Conservation (phyloP, 179 eudicot genomes). For the Beta lomatogona region DNA sequence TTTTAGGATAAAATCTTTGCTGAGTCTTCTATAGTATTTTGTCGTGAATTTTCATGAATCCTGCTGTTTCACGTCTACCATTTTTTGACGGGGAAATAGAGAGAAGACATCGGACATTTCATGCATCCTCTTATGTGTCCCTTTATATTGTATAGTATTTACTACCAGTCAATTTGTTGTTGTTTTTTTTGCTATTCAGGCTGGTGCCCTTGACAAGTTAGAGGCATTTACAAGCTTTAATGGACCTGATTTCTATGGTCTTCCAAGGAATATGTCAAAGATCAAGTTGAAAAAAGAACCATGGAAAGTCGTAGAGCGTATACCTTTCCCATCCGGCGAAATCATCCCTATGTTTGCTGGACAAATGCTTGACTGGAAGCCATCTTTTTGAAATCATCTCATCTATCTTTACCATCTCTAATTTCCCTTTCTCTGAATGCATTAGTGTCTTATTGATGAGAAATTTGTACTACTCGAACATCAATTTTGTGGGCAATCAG, state of each 20-base stretch:
- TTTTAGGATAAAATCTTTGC: too few relatives aligned
- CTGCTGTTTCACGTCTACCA: too few relatives aligned
- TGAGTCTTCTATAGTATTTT: too few relatives aligned
- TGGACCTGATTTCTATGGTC: conserved; percentile 94
- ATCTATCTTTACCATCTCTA: not conserved
- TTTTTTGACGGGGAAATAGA: too few relatives aligned
- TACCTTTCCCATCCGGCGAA: conserved; percentile 54
- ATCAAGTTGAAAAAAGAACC: conserved; percentile 61
- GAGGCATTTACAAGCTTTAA: conserved; percentile 96
- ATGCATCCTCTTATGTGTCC: too few relatives aligned
- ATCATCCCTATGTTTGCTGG: conserved; percentile 89
- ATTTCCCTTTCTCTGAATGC: not conserved
- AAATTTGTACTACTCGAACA: too few relatives aligned
- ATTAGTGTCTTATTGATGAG: too few relatives aligned
- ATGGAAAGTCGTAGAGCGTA: conserved; percentile 76
- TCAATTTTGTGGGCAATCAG: too few relatives aligned
- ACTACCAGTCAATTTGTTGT: not conserved
- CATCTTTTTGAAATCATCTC: conserved; percentile 33
- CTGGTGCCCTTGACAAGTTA: conserved; percentile 87
- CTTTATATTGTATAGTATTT: not conserved
- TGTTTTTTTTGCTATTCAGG: conserved; percentile 43
- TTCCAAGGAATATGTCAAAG: conserved; percentile 74
- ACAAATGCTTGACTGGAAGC: conserved; percentile 71
- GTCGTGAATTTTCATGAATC: too few relatives aligned
- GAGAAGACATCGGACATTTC: too few relatives aligned